Conservation (phyloP, 2,329 filamentous ascomycete genomes). For the Penicillium paneum region DNA sequence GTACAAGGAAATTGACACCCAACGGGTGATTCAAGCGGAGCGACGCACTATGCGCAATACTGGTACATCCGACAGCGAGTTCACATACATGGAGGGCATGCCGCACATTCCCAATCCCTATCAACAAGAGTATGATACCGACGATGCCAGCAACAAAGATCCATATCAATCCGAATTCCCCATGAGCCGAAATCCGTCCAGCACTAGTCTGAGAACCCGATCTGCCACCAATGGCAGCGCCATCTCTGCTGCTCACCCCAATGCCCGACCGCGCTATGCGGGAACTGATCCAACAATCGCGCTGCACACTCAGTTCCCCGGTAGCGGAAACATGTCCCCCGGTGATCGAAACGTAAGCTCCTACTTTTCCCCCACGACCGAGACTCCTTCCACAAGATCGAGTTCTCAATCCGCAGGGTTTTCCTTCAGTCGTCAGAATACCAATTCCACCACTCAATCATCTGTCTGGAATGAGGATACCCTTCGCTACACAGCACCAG, state of each 20-base stretch:
- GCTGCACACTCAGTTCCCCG: conserved; percentile 61
- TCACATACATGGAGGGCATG: conserved; percentile 72
- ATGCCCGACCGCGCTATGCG: conserved; percentile 66
- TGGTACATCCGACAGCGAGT: conserved; percentile 65
- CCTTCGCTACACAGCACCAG: conserved; percentile 84
- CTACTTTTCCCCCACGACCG: conserved; percentile 84
- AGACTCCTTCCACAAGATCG: conserved; percentile 59
- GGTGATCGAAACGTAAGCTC: conserved; percentile 66
- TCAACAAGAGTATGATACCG: conserved; percentile 56
- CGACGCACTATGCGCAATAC: conserved; percentile 51
- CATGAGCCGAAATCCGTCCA: conserved; percentile 68
- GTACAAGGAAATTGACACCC: conserved; percentile 73
- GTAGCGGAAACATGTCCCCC: conserved; percentile 54
- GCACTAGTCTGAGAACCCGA: conserved; percentile 68
- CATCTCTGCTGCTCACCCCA: conserved; percentile 36
- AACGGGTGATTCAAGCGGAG: conserved; percentile 61
- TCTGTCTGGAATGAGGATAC: conserved; percentile 64
- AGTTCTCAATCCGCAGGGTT: conserved; percentile 60
- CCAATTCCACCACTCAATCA: conserved; percentile 55
- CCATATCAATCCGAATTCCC: conserved; percentile 49
- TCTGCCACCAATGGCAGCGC: conserved; percentile 66
- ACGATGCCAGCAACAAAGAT: conserved; percentile 44
- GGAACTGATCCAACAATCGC: conserved; percentile 63
- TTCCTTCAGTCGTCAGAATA: conserved; percentile 71
- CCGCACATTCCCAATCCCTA: conserved; percentile 78